Conservation (phyloP, 805 yeast species). For the Sungouiella blattae region DNA sequence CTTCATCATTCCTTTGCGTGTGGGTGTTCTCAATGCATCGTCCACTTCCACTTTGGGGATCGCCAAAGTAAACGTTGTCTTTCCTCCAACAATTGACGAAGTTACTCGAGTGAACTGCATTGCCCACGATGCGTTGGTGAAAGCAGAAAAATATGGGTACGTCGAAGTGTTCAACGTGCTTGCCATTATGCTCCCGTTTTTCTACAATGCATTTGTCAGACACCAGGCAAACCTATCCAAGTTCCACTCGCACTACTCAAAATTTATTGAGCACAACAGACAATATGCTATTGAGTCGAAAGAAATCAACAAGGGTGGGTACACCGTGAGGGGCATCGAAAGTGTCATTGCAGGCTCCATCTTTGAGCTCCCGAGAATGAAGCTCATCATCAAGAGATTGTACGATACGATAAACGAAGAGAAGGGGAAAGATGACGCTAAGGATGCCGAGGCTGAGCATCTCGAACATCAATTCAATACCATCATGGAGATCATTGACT, state of each 20-base stretch:
- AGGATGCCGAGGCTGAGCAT: constrained; percentile 18
- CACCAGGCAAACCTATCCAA: constrained; percentile 88
- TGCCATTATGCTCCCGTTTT: constrained; percentile 81
- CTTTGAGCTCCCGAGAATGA: constrained; percentile 66
- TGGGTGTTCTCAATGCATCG: constrained; percentile 50
- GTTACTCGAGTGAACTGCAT: constrained; percentile 86
- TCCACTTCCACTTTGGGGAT: constrained; percentile 54
- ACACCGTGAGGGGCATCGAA: constrained; percentile 30
- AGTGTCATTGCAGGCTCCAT: constrained; percentile 58
- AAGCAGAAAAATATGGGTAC: constrained; percentile 67
- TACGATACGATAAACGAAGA: constrained; percentile 46
- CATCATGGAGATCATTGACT: constrained; percentile 65
- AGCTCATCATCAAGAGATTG: constrained; percentile 63
- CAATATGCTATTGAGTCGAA: constrained; percentile 26
- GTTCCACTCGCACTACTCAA: constrained; percentile 53
- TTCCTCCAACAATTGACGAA: constrained; percentile 96
- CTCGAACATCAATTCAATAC: constrained; percentile 46
- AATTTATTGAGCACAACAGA: constrained; percentile 28
- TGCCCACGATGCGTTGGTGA: constrained; percentile 66
- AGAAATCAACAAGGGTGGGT: constrained; percentile 27
- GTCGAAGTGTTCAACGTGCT: constrained; percentile 76
- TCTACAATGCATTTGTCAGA: constrained; percentile 87
- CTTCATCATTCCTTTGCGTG: constrained; percentile 74
- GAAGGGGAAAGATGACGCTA: constrained; percentile 14
- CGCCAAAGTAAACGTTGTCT: constrained; percentile 66